phyloP scores from a whole-genome alignment of 148 eudicot species.

The Talinum fruticosum region DNA sequence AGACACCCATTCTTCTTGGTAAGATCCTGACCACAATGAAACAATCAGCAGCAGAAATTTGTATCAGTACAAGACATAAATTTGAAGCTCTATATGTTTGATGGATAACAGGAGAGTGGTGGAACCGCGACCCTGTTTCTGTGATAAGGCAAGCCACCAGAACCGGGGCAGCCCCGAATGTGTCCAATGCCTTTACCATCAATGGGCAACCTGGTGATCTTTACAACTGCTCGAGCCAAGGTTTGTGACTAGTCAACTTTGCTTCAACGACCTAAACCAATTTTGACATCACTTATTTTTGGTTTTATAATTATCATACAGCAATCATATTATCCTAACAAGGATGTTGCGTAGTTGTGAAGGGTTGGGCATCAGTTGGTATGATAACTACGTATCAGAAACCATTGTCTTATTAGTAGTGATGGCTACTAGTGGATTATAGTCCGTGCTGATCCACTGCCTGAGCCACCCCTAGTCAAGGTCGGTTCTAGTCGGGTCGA shows the following conservation, averaged over 20 bases:
- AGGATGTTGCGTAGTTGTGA: constrained; percentile 1
- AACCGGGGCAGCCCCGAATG: constrained; percentile 78
- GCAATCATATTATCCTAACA: constrained; percentile 16
- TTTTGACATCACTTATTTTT: background rate
- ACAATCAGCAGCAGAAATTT: background rate
- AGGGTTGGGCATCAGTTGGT: background rate
- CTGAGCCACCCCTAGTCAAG: background rate
- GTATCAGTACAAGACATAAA: too few relatives aligned
- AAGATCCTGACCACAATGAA: background rate
- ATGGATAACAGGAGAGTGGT: constrained; percentile 78
- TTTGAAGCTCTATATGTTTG: too few relatives aligned
- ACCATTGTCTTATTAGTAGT: background rate
- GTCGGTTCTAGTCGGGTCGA: background rate
- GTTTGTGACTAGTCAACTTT: constrained; percentile 32
- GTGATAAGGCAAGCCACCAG: constrained; percentile 69
- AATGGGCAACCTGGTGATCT: constrained; percentile 96
- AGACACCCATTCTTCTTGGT: constrained; percentile 84
- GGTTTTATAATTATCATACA: background rate
- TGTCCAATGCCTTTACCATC: constrained; percentile 87
- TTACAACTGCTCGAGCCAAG: constrained; percentile 77
- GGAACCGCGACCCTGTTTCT: constrained; percentile 67
- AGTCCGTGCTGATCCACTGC: background rate
- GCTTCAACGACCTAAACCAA: background rate
- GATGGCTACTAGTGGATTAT: background rate
- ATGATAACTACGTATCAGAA: background rate